Evolutionary conservation across 208 protist genomes (phyloP).

Genomic region (Phytomonas sp.): DNA sequence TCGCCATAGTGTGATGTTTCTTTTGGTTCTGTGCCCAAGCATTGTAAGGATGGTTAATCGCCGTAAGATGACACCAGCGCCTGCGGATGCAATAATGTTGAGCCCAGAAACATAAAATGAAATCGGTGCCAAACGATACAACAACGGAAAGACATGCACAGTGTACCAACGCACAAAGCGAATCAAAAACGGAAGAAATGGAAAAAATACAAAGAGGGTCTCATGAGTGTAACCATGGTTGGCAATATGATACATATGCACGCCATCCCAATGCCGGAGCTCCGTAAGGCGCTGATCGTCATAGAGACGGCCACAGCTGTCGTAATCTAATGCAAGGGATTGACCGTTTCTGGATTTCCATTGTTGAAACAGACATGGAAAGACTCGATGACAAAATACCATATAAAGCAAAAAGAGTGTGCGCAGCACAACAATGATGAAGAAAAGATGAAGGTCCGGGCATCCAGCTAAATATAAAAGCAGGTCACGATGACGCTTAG

Average conservation of each 20-base stretch:
- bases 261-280: conserved; percentile 60
- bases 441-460: conserved; percentile 27
- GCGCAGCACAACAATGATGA: conserved; percentile 28
- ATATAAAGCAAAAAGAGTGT: conserved; percentile 33
- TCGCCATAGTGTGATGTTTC: neutral
- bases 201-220: conserved; percentile 62
- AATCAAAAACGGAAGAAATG: conserved; percentile 46
- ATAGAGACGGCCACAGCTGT: conserved; percentile 43
- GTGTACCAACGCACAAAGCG: conserved; percentile 28
- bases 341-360: neutral
- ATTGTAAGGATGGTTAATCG: conserved; percentile 45
- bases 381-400: conserved; percentile 26
- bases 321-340: conserved; percentile 34
- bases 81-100: conserved; percentile 29
- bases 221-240: conserved; percentile 69
- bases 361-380: conserved; percentile 26
- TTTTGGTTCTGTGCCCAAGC: conserved; percentile 23
- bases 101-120: conserved; percentile 36
- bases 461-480: conserved; percentile 37
- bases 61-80: conserved; percentile 41
- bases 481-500: conserved; percentile 11
- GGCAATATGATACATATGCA: conserved; percentile 73
- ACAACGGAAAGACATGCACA: conserved; percentile 13
- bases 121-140: conserved; percentile 32
- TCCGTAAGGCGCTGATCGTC: conserved; percentile 36